Percentiles rank a stretch among this genome's conserved stretches.
Evolutionary conservation across 2,329 filamentous ascomycete genomes (phyloP).

Genomic region (Tolypocladium inflatum): DNA sequence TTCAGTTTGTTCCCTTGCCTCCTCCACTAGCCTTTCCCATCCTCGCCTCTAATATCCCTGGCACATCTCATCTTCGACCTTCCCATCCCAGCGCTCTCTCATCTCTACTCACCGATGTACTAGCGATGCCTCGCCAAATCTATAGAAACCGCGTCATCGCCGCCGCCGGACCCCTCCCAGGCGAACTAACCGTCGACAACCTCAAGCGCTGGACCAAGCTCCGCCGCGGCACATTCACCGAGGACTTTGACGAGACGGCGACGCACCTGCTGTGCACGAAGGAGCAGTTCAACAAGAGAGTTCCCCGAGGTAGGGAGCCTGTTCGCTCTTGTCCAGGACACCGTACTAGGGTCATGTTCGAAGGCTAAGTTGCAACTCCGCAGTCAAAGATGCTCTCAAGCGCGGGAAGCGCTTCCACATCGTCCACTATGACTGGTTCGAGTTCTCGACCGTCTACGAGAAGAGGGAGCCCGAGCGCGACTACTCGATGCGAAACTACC

Average conservation of each 20-base stretch:
- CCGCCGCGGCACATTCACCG: slow-evolving; percentile 50
- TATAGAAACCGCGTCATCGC: slow-evolving; percentile 48
- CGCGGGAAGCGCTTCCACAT: slow-evolving; percentile 27
- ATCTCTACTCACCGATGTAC: not conserved
- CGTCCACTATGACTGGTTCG: slow-evolving; percentile 43
- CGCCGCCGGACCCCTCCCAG: slow-evolving; percentile 47
- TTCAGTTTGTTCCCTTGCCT: not conserved
- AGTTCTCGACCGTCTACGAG: slow-evolving; percentile 29
- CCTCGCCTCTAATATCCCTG: not conserved
- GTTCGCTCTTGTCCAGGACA: not conserved
- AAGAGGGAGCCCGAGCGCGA: slow-evolving; percentile 19
- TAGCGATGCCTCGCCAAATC: slow-evolving; percentile 25
- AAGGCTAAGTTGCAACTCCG: not conserved
- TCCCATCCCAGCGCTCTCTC: not conserved
- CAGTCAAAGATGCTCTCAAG: slow-evolving; percentile 29
- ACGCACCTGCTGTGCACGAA: slow-evolving; percentile 67
- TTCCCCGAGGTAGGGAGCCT: slow-evolving; percentile 21
- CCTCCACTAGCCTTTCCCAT: not conserved
- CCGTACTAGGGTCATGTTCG: not conserved
- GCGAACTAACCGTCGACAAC: slow-evolving; percentile 38
- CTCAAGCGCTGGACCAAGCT: slow-evolving; percentile 56
- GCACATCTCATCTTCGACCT: not conserved
- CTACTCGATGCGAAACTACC: slow-evolving; percentile 31
- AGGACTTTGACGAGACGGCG: slow-evolving; percentile 40
- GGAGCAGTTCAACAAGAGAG: slow-evolving; percentile 45